A percentile compares a stretch with the other conserved stretches of the same genome.
phyloP scores from a whole-genome alignment of 768 basidiomycete genomes.

The Tephrocybe sp. region DNA sequence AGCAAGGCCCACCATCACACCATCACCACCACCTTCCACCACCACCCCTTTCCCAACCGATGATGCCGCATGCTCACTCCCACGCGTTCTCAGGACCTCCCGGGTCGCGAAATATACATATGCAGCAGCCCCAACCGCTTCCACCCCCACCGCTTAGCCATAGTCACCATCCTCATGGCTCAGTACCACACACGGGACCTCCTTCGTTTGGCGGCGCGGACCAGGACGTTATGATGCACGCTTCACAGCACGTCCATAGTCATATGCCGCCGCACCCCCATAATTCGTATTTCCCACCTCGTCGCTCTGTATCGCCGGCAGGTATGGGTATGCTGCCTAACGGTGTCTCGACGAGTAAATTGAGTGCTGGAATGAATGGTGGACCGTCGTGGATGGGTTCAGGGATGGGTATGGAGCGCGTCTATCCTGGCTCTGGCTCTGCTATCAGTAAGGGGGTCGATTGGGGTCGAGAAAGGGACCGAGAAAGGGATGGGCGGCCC shows the following conservation, averaged over 20 bases:
- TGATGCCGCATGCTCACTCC: conserved; percentile 7
- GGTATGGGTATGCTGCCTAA: conserved; percentile 26
- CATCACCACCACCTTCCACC: conserved; percentile 12
- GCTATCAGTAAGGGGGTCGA: conserved; percentile 17
- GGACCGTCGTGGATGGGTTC: conserved; percentile 30
- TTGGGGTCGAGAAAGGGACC: conserved; percentile 18
- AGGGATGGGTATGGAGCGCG: conserved; percentile 28
- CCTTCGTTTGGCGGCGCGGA: conserved; percentile 19
- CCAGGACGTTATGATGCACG: conserved; percentile 10
- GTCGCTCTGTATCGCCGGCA: conserved; percentile 39
- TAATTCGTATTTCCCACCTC: conserved; percentile 16
- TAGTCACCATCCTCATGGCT: conserved; percentile 8
- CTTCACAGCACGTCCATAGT: conserved; percentile 11
- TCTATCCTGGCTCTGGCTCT: conserved; percentile 18
- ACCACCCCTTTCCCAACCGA: conserved; percentile 5
- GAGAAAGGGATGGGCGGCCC: conserved; percentile 16
- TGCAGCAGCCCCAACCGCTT: conserved; percentile 15
- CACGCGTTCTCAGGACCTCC: conserved; percentile 13
- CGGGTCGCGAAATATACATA: conserved; percentile 19
- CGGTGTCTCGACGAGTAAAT: conserved; percentile 26
- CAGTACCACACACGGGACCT: conserved; percentile 21
- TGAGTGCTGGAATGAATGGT: conserved; percentile 24
- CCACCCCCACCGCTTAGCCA: conserved; percentile 12
- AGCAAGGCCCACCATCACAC: conserved; percentile 4
- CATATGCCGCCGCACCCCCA: conserved; percentile 10